These are phyloP conservation scores for Trypanosoma theileri DNA, from an alignment of 208 protist species.

Conservation along the genomic window DNA sequence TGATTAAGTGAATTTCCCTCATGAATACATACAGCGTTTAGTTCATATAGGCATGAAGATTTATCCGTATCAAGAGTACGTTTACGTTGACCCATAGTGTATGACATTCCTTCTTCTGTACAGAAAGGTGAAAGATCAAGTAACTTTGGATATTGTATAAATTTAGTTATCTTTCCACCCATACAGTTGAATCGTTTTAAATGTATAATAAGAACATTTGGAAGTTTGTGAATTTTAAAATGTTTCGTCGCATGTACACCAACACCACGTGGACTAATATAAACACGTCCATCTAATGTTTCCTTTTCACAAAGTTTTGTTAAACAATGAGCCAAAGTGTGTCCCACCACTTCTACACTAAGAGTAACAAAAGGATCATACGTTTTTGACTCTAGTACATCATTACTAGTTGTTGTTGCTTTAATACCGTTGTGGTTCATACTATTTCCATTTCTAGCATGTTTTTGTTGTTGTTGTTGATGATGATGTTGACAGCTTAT, in stretches of 20 bases:
- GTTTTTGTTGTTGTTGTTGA: too few relatives aligned
- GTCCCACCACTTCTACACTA: constrained; percentile 68
- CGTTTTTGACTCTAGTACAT: constrained; percentile 71
- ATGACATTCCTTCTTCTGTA: constrained; percentile 24
- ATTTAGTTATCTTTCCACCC: constrained; percentile 65
- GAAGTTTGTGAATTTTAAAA: constrained; percentile 76
- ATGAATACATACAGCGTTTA: constrained; percentile 90
- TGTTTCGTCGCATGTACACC: constrained; percentile 79
- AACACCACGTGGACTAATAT: constrained; percentile 74
- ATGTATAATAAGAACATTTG: constrained; percentile 85
- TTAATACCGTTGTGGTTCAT: too few relatives aligned
- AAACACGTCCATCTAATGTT: constrained; percentile 69
- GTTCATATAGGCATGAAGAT: constrained; percentile 59
- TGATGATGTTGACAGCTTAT: constrained; percentile 35
- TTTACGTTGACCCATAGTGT: neutral
- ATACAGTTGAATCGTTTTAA: constrained; percentile 84
- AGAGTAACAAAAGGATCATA: constrained; percentile 87
- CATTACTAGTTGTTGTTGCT: constrained; percentile 13
- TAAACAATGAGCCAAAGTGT: constrained; percentile 77
- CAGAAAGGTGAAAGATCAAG: constrained; percentile 70
- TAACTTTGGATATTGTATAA: constrained; percentile 60
- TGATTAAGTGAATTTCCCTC: constrained; percentile 70
- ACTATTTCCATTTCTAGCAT: neutral
- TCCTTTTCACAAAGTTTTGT: constrained; percentile 72
- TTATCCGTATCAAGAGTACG: neutral